These are phyloP conservation scores for Teratosphaeria viscida DNA, from an alignment of 2,329 filamentous ascomycete species.

Conservation along the genomic window DNA sequence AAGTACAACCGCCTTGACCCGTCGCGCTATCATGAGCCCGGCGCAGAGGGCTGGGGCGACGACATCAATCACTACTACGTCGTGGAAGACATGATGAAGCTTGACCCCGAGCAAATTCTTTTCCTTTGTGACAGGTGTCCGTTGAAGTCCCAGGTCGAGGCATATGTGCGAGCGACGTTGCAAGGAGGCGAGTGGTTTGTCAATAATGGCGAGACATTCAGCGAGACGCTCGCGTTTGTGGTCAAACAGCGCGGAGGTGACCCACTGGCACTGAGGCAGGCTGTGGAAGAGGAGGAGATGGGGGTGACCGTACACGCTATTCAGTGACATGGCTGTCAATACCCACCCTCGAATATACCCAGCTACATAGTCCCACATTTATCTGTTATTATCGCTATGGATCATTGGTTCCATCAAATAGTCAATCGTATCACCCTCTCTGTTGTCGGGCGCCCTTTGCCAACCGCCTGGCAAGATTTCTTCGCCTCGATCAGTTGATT, in stretches of 20 bases:
- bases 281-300: constrained; percentile 61
- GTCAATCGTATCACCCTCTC: too few species aligned
- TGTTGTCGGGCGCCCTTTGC: too few species aligned
- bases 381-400: background rate
- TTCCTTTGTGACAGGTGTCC: constrained; percentile 47
- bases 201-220: constrained; percentile 53
- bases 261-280: constrained; percentile 47
- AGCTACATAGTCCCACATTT: background rate
- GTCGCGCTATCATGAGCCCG: constrained; percentile 41
- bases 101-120: constrained; percentile 50
- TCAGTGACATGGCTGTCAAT: background rate
- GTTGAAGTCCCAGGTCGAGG: constrained; percentile 47
- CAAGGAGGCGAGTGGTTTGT: constrained; percentile 48
- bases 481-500: too few species aligned
- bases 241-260: constrained; percentile 45
- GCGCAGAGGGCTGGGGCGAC: constrained; percentile 54
- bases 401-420: too few species aligned
- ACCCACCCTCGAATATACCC: background rate
- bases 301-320: constrained; percentile 42
- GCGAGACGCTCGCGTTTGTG: constrained; percentile 48
- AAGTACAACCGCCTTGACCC: constrained; percentile 38
- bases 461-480: too few species aligned
- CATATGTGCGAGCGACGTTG: constrained; percentile 33
- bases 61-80: constrained; percentile 54
- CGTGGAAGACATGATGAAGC: constrained; percentile 54